These are phyloP conservation scores for Pisolithus tinctorius DNA, from an alignment of 768 basidiomycete genomes.

Conservation along the genomic window DNA sequence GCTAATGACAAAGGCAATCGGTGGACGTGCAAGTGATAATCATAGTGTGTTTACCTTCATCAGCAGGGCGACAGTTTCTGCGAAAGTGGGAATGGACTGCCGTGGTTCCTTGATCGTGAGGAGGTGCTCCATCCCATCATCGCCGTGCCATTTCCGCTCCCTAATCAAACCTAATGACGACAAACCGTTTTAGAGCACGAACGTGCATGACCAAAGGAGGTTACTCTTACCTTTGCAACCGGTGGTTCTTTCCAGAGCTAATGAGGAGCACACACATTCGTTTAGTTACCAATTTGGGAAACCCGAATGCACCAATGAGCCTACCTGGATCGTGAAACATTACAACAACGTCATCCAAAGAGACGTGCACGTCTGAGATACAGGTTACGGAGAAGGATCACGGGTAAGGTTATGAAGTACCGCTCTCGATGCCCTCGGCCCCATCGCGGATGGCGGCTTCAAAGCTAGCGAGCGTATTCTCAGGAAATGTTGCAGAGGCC, in stretches of 20 bases:
- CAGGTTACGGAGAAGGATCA: constrained; percentile 42
- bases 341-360: constrained; percentile 76
- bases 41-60: constrained; percentile 52
- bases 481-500: constrained; percentile 84
- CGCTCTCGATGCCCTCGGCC: constrained; percentile 95
- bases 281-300: constrained; percentile 17
- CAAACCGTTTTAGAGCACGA: constrained; percentile 15
- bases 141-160: constrained; percentile 66
- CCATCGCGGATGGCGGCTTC: constrained; percentile 93
- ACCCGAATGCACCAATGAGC: constrained; percentile 13
- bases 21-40: constrained; percentile 5
- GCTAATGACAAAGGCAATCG: constrained; percentile 30
- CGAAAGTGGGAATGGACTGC: constrained; percentile 88
- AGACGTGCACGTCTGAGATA: constrained; percentile 89
- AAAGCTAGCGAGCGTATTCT: constrained; percentile 95
- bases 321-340: constrained; percentile 94
- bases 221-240: constrained; percentile 51
- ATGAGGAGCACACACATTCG: constrained; percentile 17
- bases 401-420: constrained; percentile 50
- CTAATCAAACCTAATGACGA: constrained; percentile 52
- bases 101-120: constrained; percentile 73
- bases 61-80: constrained; percentile 70
- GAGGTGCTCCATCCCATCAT: constrained; percentile 67
- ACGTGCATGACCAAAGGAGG: constrained; percentile 14
- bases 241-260: constrained; percentile 77